phyloP scores from a whole-genome alignment of 1,139 yeast species.

The Blastobotrys aristatus region DNA sequence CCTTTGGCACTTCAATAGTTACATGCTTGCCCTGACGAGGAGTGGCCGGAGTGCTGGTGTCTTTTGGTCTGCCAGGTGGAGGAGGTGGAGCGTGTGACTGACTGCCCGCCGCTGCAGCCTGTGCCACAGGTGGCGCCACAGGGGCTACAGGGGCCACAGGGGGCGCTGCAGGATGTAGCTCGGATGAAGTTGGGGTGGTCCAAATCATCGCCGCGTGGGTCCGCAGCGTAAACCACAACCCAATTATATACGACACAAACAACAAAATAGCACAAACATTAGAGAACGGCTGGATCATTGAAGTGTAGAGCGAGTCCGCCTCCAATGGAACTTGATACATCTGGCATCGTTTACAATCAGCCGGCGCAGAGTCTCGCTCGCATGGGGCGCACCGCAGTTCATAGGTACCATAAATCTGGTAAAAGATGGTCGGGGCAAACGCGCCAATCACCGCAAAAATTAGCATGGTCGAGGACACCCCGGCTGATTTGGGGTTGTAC shows the following conservation, averaged over 20 bases:
- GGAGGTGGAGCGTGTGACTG: neutral
- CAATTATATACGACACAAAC: conserved; percentile 83
- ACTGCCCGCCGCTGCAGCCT: neutral
- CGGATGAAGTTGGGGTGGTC: conserved; percentile 59
- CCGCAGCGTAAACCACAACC: conserved; percentile 84
- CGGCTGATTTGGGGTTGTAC: conserved; percentile 93
- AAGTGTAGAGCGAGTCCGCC: conserved; percentile 55
- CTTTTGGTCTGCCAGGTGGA: neutral
- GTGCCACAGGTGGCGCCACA: neutral
- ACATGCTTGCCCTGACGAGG: conserved; percentile 15
- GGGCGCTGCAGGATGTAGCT: conserved; percentile 17
- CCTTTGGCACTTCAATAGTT: conserved; percentile 14
- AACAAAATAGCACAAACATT: conserved; percentile 73
- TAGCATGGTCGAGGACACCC: conserved; percentile 94
- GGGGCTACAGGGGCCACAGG: neutral
- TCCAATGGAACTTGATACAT: conserved; percentile 73
- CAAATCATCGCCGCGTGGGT: conserved; percentile 97
- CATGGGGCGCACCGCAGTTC: conserved; percentile 65
- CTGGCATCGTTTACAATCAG: conserved; percentile 65
- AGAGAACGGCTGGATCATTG: conserved; percentile 74
- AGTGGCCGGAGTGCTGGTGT: conserved; percentile 2
- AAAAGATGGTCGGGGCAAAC: conserved; percentile 89
- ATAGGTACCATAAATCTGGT: conserved; percentile 86
- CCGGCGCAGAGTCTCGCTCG: conserved; percentile 19
- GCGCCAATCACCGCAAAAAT: conserved; percentile 86